Evolutionary conservation across 2,329 filamentous ascomycete species (phyloP).

Genomic region (Ceratocystis papillata): DNA sequence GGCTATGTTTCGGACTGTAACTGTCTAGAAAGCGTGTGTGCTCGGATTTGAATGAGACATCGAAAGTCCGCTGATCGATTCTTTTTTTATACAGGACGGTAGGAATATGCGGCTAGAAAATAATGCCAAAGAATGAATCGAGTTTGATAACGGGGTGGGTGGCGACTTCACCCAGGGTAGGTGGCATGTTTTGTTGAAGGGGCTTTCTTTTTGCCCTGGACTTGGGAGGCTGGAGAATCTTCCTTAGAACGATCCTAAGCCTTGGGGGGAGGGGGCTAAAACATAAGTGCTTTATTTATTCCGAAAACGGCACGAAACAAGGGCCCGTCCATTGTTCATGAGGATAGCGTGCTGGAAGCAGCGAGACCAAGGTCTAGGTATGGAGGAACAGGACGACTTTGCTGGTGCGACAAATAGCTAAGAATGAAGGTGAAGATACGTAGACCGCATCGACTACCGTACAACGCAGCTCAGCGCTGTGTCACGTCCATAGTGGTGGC

Average conservation of each 20-base stretch:
- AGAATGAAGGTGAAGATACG: too few relatives aligned
- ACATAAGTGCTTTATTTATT: constrained; percentile 1
- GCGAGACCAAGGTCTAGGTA: not conserved
- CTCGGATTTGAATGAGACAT: constrained; percentile 5
- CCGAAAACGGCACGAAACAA: constrained; percentile 4
- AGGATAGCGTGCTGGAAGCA: not conserved
- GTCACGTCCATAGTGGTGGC: not conserved
- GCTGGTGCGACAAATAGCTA: too few relatives aligned
- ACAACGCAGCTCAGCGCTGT: not conserved
- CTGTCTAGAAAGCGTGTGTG: constrained; percentile 1
- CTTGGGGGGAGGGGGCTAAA: not conserved
- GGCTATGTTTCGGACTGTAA: constrained; percentile 9
- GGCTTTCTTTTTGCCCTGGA: too few relatives aligned
- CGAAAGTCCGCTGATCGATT: not conserved
- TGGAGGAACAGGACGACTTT: not conserved
- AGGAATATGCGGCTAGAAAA: not conserved
- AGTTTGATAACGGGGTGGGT: too few relatives aligned
- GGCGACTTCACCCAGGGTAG: too few relatives aligned
- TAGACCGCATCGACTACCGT: too few relatives aligned
- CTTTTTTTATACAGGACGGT: too few relatives aligned
- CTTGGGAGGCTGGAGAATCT: not conserved
- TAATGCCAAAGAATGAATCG: not conserved
- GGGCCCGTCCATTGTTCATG: constrained; percentile 3
- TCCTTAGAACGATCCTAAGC: constrained; percentile 1
- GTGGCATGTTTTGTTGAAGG: too few relatives aligned